Evolutionary conservation across 2,329 filamentous ascomycete species (phyloP).

Genomic region (Thelonectria olida): DNA sequence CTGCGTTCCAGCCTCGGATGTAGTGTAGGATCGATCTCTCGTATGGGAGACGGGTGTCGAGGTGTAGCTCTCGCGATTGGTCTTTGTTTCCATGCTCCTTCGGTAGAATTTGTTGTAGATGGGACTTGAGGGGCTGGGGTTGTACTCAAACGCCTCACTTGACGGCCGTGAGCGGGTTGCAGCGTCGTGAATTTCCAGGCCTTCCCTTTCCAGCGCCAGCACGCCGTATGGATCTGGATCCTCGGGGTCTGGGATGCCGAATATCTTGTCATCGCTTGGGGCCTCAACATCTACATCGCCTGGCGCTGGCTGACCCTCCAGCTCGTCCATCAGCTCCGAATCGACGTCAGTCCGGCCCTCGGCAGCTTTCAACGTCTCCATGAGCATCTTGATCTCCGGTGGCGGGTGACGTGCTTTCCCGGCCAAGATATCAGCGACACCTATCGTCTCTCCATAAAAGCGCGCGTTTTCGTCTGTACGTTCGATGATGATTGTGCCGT

Average conservation of each 20-base stretch:
- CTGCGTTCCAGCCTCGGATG: slow-evolving; percentile 41
- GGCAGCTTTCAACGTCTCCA: slow-evolving; percentile 47
- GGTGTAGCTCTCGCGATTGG: slow-evolving; percentile 32
- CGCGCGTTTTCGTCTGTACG: slow-evolving; percentile 84
- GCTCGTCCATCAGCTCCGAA: slow-evolving; percentile 42
- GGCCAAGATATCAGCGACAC: slow-evolving; percentile 55
- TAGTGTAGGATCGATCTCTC: slow-evolving; percentile 27
- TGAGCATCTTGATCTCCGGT: slow-evolving; percentile 40
- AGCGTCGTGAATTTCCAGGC: slow-evolving; percentile 48
- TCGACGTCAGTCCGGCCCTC: slow-evolving; percentile 48
- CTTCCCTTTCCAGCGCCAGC: slow-evolving; percentile 47
- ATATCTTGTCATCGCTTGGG: slow-evolving; percentile 37
- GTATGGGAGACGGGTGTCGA: slow-evolving; percentile 30
- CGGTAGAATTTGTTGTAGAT: slow-evolving; percentile 48
- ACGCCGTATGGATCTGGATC: slow-evolving; percentile 52
- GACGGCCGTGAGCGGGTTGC: slow-evolving; percentile 45
- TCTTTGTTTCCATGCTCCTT: slow-evolving; percentile 39
- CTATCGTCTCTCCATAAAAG: slow-evolving; percentile 74
- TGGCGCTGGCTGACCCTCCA: slow-evolving; percentile 46
- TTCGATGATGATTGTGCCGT: slow-evolving; percentile 86
- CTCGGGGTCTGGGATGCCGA: slow-evolving; percentile 48
- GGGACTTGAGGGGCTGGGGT: slow-evolving; percentile 47
- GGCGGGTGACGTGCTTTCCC: slow-evolving; percentile 50
- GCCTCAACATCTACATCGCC: slow-evolving; percentile 47
- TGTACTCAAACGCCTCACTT: slow-evolving; percentile 48